Evolutionary conservation across 441 rosid genomes (phyloP).

Genomic region (Brassica balearica): DNA sequence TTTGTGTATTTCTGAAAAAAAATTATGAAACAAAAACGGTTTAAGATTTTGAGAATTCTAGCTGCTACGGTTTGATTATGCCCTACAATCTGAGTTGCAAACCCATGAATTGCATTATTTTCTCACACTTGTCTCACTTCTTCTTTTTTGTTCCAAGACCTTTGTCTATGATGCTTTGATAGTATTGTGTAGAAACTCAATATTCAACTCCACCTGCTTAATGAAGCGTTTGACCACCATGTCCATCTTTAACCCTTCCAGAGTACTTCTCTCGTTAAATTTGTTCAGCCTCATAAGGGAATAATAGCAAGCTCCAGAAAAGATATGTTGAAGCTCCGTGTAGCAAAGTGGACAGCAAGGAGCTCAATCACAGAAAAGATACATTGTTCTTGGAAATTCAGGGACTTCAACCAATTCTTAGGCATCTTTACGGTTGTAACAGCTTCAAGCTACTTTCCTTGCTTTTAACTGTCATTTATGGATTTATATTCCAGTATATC

Average conservation of each 20-base stretch:
- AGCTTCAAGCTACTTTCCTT: slow-evolving; percentile 57
- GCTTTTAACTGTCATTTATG: slow-evolving; percentile 63
- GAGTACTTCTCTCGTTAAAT: slow-evolving; percentile 61
- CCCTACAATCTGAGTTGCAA: not conserved
- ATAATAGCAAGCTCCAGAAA: slow-evolving; percentile 91
- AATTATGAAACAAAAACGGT: slow-evolving; percentile 19
- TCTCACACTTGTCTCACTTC: slow-evolving; percentile 20
- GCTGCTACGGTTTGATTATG: not conserved
- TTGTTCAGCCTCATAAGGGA: slow-evolving; percentile 66
- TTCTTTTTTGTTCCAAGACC: slow-evolving; percentile 40
- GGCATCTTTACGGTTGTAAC: slow-evolving; percentile 80
- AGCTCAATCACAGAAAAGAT: slow-evolving; percentile 66
- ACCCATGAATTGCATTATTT: not conserved
- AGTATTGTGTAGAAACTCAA: slow-evolving; percentile 81
- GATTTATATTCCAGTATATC: slow-evolving; percentile 81
- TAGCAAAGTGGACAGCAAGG: slow-evolving; percentile 78
- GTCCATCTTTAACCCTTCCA: slow-evolving; percentile 59
- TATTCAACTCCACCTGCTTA: slow-evolving; percentile 83
- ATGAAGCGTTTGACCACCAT: slow-evolving; percentile 65
- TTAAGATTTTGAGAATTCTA: not conserved
- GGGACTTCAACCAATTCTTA: slow-evolving; percentile 85
- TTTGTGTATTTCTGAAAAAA: slow-evolving; percentile 8
- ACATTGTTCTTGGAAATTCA: slow-evolving; percentile 76
- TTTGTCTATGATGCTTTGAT: slow-evolving; percentile 65
- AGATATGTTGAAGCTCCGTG: slow-evolving; percentile 85